Base-by-base conservation (phyloP, 345 rosid species). In the Salix brachista region DNA sequence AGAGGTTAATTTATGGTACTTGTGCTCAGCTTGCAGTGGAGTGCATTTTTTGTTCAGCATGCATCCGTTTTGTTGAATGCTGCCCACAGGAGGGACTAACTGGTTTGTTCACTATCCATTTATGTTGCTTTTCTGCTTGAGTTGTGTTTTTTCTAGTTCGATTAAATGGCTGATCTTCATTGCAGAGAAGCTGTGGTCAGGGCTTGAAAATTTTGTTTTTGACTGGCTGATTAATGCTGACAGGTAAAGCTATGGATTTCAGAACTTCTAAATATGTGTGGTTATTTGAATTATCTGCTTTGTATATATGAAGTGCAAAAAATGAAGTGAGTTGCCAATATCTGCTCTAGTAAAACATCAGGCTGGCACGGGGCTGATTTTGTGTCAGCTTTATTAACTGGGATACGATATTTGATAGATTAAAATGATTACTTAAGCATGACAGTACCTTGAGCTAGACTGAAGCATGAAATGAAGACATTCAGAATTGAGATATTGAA, bases 141-240 rank as follows among this genome's bases (percentile, higher is more conserved):
- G 36, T 72, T 79, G 65, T 75, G 19, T 58, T 67, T 67, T 79
- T 25, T 73, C 28, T 71, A 64, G 46, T 67, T 71, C 30, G 76
- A 23, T 82, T 39, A 64, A 52, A 70, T 80, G 42, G 36, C 46
- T 80, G 74, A 61, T 74, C 77, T 72, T 72, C 71, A 68, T 82
- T 83, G 88, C 93, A 95, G 99, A 95, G 88, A 93, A 87, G 86
- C 99, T 95, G 58, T 95, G 99, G 98, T 93, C 91, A 79, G 99
- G 98, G 82, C 98, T 95, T 84, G 99, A 95, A 84, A 93, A 90
- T 85, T 95, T 95, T 90, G 97, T 91, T 83, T 95, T 95, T 83
- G 98, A 95, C 81, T 95, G 99, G 99, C 86, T 95, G 42, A 95
- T 95, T 75, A 93, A 95, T 82, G 99, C 99, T 11, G 98, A 95